These are phyloP conservation scores for Trypanosoma theileri DNA, from an alignment of 208 protist genomes.

Conservation along the genomic window DNA sequence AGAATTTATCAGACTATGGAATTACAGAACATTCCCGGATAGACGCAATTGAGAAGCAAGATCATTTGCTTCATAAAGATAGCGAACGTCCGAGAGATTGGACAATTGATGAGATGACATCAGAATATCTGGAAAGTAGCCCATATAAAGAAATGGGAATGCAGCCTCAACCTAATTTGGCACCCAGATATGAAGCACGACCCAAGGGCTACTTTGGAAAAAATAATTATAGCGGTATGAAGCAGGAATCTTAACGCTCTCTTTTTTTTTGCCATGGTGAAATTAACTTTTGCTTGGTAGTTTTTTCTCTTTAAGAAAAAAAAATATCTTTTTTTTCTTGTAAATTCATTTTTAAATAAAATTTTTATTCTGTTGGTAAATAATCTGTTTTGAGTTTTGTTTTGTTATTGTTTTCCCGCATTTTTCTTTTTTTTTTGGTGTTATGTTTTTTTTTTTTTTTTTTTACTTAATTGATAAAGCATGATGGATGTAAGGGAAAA, in stretches of 20 bases:
- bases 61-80: constrained; percentile 65
- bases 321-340: constrained; percentile 23
- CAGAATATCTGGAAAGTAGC: constrained; percentile 41
- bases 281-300: constrained; percentile 21
- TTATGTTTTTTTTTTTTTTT: not conserved
- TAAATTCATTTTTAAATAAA: no score
- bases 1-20: constrained; percentile 48
- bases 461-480: not conserved
- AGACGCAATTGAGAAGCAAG: constrained; percentile 72
- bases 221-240: constrained; percentile 87
- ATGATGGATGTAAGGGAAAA: constrained; percentile 17
- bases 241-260: constrained; percentile 44
- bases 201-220: constrained; percentile 69
- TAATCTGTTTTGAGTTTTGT: constrained; percentile 1
- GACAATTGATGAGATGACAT: constrained; percentile 84
- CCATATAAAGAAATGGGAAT: constrained; percentile 90
- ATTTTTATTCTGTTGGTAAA: not conserved
- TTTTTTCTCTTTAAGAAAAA: no score
- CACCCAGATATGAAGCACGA: constrained; percentile 79
- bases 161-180: constrained; percentile 64
- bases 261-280: constrained; percentile 5
- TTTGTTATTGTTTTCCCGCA: not conserved
- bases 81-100: constrained; percentile 66
- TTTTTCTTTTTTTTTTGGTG: constrained; percentile 22
- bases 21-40: constrained; percentile 69